Evolutionary conservation across 2,329 filamentous ascomycete genomes (phyloP), one percentile per base, ranked within the genome.

Genomic region (Scolecobasidium constrictum): DNA sequence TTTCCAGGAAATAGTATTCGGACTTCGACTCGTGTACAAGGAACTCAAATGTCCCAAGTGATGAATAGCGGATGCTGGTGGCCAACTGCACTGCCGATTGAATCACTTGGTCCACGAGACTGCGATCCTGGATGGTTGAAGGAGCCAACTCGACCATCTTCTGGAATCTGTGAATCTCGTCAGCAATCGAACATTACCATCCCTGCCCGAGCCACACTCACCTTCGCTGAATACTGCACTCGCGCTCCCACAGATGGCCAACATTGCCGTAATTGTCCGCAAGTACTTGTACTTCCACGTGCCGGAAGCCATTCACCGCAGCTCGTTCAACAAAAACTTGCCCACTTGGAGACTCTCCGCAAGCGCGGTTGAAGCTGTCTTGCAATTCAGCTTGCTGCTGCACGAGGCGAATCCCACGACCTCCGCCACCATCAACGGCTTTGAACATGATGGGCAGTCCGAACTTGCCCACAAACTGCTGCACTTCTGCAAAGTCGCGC

Each of bases 401-500:
- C n/a, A 72, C 75, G 44, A 81, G 79, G 13, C 77, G 66, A 77
- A 81, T 81, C 11, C 77, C 77, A 56, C 81, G 95, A 55, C 80
- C 80, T 46, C 73, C 72, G 33, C 73, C 72, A 19, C 73, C 76
- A 56, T 79, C 79, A 48, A 81, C 74, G 18, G 77, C 77, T 57
- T 81, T 81, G 35, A 81, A 68, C 7, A 81, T 65, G 2, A 81
- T 77, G 0, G 75, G 76, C 49, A 76, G 78, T 47, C 75, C 74
- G 52, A 83, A 81, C 49, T 83, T 78, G 52, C 75, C 75, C 5
- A 92, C 90, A 58, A 90, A 78, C 7, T 69, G 65, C 44, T 86
- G 72, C 20, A 83, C 65, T 46, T 72, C 68, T 7, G 63, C 58
- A 1, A 73, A 67, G 38, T 82, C 77, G 65, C 98, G 92, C 41